Percentiles rank a stretch among this genome's conserved stretches.
These are phyloP conservation scores for Suillus paluster DNA, from an alignment of 768 basidiomycete genomes.

Conservation along the genomic window DNA sequence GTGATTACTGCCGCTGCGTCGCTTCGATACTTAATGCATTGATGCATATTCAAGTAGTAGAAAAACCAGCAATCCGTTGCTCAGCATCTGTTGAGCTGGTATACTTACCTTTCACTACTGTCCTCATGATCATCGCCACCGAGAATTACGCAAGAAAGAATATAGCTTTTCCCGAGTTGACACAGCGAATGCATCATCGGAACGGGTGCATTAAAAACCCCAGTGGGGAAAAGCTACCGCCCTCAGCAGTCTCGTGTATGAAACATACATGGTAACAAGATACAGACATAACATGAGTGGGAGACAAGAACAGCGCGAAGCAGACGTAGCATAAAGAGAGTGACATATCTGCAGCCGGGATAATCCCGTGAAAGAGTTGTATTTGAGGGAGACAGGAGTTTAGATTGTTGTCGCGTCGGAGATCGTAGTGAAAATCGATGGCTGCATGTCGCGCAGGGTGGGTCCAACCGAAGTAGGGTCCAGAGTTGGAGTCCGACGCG, in stretches of 20 bases:
- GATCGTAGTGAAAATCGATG: not conserved
- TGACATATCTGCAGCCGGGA: not conserved
- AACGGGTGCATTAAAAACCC: constrained; percentile 20
- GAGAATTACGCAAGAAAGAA: not conserved
- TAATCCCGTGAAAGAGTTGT: not conserved
- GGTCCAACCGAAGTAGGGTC: not conserved
- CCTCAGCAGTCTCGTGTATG: constrained; percentile 12
- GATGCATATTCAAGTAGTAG: not conserved
- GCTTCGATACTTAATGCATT: not conserved
- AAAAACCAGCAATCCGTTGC: not conserved
- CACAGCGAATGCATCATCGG: constrained; percentile 11
- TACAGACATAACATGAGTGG: not conserved
- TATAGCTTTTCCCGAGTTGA: not conserved
- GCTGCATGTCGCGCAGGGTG: not conserved
- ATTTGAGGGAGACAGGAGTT: not conserved
- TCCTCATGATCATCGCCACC: not conserved
- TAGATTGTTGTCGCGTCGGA: too few relatives aligned
- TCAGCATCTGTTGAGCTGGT: not conserved
- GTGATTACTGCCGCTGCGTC: too few relatives aligned
- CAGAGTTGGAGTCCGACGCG: not conserved
- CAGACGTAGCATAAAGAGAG: not conserved
- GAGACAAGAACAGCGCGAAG: not conserved
- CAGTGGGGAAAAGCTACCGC: constrained; percentile 20
- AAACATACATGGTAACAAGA: not conserved
- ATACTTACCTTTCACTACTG: not conserved